Conservation (phyloP, 129 eudicot species). For the Smallanthus sonchifolius region DNA sequence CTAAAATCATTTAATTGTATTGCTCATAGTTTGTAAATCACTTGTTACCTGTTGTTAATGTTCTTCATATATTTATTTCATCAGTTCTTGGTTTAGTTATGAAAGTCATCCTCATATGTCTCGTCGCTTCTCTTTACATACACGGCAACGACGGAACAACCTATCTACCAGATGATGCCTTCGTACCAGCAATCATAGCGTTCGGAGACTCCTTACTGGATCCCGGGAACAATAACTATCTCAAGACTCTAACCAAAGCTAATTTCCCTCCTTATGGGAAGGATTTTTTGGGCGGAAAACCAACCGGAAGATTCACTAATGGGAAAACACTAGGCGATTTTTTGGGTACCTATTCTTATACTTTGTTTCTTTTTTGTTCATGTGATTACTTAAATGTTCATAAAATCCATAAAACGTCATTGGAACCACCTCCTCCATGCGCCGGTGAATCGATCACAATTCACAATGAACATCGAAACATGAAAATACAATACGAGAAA, state of each 20-base stretch:
- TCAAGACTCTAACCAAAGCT: slow-evolving; percentile 48
- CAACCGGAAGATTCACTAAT: slow-evolving; percentile 68
- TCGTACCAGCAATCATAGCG: slow-evolving; percentile 47
- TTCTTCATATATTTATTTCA: not conserved
- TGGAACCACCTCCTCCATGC: not conserved
- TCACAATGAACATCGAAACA: no score
- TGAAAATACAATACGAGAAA: no score
- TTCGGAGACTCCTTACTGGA: slow-evolving; percentile 76
- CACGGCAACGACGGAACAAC: slow-evolving; percentile 4
- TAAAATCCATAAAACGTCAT: not conserved
- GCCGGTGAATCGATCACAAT: no score
- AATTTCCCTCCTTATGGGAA: slow-evolving; percentile 67
- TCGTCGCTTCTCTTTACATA: slow-evolving; percentile 2
- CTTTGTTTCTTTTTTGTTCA: not conserved
- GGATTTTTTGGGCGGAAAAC: slow-evolving; percentile 57
- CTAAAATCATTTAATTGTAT: not conserved
- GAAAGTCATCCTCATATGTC: slow-evolving; percentile 7
- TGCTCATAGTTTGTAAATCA: not conserved
- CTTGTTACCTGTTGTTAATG: not conserved
- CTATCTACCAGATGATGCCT: slow-evolving; percentile 29
- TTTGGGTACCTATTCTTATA: slow-evolving; percentile 33
- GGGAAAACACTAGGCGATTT: slow-evolving; percentile 66
- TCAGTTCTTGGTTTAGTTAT: not conserved
- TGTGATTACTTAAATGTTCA: not conserved
- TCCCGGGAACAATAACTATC: slow-evolving; percentile 58